Evolutionary conservation across 192 early-diverging fungal genomes (phyloP).

Genomic region (Rhizophagus prolifer): DNA sequence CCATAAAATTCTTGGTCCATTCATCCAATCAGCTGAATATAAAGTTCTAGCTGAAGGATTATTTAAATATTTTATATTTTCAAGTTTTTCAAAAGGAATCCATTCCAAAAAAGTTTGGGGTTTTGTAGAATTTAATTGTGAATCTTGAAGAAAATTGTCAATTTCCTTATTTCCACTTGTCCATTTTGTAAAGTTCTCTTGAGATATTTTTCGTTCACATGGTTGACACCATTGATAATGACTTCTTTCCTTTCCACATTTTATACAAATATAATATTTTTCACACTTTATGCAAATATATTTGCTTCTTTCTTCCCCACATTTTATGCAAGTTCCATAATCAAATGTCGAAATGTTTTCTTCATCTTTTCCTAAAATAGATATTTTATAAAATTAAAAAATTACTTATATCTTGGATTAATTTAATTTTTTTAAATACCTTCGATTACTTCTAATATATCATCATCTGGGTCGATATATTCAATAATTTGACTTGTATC

Average conservation of each 20-base stretch:
- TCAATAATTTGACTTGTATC: too few species aligned
- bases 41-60: too few species aligned
- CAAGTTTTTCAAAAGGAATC: background rate
- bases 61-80: background rate
- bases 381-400: too few species aligned
- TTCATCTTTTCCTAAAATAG: background rate
- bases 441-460: too few species aligned
- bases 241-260: background rate
- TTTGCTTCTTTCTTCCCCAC: background rate
- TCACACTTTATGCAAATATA: too few species aligned
- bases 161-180: background rate
- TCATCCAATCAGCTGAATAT: too few species aligned
- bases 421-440: too few species aligned
- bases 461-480: too few species aligned
- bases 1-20: too few species aligned
- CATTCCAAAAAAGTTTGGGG: slow-evolving; percentile 2
- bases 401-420: too few species aligned
- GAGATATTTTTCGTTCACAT: background rate
- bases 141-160: background rate
- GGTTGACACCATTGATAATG: background rate
- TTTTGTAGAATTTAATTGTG: background rate
- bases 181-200: background rate
- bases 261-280: background rate
- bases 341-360: background rate
- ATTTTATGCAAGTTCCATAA: background rate